Base-by-base conservation (phyloP, 768 basidiomycete species). In the Boletus rubropictus region DNA sequence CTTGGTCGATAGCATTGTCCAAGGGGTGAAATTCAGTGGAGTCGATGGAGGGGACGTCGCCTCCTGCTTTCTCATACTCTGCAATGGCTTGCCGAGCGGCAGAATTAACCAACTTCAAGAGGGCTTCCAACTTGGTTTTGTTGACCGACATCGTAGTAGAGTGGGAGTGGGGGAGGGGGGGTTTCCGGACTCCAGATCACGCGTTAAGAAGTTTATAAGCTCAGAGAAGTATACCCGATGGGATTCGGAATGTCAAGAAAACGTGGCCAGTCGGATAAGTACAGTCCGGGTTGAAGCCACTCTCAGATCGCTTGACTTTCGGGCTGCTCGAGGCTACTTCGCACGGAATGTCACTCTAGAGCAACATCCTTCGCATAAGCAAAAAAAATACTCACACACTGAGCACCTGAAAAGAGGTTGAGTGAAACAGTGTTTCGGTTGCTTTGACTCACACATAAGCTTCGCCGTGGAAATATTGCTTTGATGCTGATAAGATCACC, bases 31-130 rank as follows among this genome's bases (percentile, higher is more conserved):
- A 57, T 15, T 46, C 53, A 0, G 58, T 58, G 21, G 64, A 64
- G 42, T 73, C 65, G 10, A 77, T 61, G 38, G 66, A 57, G 7
- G 68, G 72, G 1, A 65, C 54, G 7, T 49, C 48, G 6, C 44
- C 53, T 1, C 63, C 64, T 0, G 49, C 52, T 35, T 53, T 57
- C 42, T 62, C 61, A 14, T 72, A 72, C 35, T 65, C 58, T 39
- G 66, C 41, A 7, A 71, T 64, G 31, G 69, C 65, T 10, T 58
- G 53, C 18, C 59, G 54, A 29, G 67, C 58, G 3, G 72, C 54
- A 20, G 58, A 57, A 39, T 57, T 61, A 5, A 71, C 63, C 37
- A 70, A 24, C 48, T 51, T 52, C 39, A 71, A 46, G 32, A 69
- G 62, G 5, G 62, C 38, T 47, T 57, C 39, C 12, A 68, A 44